Evolutionary conservation across 768 basidiomycete species (phyloP).

Genomic region (Omphalotus guepiniiformis): DNA sequence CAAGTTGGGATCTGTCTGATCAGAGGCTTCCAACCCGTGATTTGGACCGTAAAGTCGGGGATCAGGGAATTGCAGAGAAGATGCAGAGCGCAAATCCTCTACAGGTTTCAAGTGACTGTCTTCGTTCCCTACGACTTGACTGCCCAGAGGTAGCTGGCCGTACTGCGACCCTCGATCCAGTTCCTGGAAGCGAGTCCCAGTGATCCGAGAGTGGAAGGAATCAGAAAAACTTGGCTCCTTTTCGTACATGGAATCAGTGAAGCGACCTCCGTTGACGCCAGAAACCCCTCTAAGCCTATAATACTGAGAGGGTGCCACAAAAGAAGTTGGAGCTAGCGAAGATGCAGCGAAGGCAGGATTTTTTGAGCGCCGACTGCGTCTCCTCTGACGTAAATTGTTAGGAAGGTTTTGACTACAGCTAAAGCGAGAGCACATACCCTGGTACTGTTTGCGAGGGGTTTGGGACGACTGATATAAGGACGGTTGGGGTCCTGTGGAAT

Average conservation of each 20-base stretch:
- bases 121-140: constrained; percentile 49
- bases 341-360: constrained; percentile 66
- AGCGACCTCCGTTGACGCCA: constrained; percentile 57
- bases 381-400: constrained; percentile 19
- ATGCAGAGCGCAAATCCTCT: constrained; percentile 20
- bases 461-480: constrained; percentile 67
- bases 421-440: constrained; percentile 18
- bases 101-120: constrained; percentile 44
- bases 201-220: constrained; percentile 56
- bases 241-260: constrained; percentile 40
- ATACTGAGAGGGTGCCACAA: constrained; percentile 75
- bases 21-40: constrained; percentile 27
- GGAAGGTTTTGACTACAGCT: not conserved
- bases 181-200: constrained; percentile 72
- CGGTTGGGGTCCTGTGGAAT: constrained; percentile 38
- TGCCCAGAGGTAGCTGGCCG: constrained; percentile 59
- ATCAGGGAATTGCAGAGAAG: constrained; percentile 45
- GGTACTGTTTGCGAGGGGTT: constrained; percentile 41
- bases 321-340: constrained; percentile 71
- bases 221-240: constrained; percentile 48
- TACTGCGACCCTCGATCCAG: constrained; percentile 51
- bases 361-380: constrained; percentile 43
- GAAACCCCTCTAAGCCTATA: constrained; percentile 66
- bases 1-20: constrained; percentile 24
- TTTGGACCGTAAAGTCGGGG: constrained; percentile 54